Conservation (phyloP, 2,329 filamentous ascomycete species). For the Stachybotrys elegans region DNA sequence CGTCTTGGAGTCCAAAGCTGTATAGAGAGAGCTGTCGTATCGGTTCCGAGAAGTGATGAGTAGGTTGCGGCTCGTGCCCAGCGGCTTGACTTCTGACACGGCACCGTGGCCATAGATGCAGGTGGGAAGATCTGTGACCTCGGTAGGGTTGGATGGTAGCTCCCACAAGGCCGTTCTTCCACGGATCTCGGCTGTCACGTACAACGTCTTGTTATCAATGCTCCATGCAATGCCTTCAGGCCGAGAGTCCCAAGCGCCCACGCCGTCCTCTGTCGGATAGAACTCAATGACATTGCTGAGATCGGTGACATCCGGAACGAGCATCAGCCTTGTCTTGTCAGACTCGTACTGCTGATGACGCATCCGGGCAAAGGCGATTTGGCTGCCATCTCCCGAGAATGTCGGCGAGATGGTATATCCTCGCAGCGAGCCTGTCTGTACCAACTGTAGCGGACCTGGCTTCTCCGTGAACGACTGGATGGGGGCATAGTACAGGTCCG, state of each 20-base stretch:
- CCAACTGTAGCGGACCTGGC: conserved; percentile 43
- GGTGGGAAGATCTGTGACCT: conserved; percentile 42
- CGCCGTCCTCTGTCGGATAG: conserved; percentile 56
- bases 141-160: conserved; percentile 49
- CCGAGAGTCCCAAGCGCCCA: conserved; percentile 56
- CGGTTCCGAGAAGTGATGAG: conserved; percentile 65
- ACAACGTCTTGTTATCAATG: conserved; percentile 56
- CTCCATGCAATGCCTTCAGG: conserved; percentile 55
- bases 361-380: conserved; percentile 77
- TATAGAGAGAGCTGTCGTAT: conserved; percentile 68
- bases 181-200: conserved; percentile 68
- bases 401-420: conserved; percentile 63
- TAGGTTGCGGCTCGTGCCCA: conserved; percentile 44
- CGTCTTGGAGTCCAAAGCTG: conserved; percentile 47
- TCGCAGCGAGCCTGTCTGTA: conserved; percentile 50
- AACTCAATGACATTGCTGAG: conserved; percentile 57
- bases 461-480: conserved; percentile 56
- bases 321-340: conserved; percentile 61
- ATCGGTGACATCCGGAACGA: conserved; percentile 57
- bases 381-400: conserved; percentile 69
- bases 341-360: conserved; percentile 71
- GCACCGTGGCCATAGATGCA: conserved; percentile 48
- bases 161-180: conserved; percentile 59
- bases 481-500: conserved; percentile 71
- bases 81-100: conserved; percentile 46